phyloP scores from a whole-genome alignment of 108 stramenopile species.

The Nitzschia inconspicua region DNA sequence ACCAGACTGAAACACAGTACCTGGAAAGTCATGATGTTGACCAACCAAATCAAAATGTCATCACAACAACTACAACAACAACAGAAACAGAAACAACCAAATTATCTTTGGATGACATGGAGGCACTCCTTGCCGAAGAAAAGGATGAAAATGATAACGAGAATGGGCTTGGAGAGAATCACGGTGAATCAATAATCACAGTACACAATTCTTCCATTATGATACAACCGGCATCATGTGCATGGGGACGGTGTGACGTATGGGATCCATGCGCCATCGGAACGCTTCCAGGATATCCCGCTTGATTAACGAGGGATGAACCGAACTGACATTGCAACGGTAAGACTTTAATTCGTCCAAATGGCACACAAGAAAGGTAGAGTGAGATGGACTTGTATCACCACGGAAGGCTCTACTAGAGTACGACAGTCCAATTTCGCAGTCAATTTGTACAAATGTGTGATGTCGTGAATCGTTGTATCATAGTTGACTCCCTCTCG shows the following conservation, averaged over 20 bases:
- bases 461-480: too few relatives aligned
- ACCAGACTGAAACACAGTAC: constrained; percentile 1
- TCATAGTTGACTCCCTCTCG: too few relatives aligned
- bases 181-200: background rate
- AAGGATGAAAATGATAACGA: constrained; percentile 4
- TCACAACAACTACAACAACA: background rate
- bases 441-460: too few relatives aligned
- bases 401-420: too few relatives aligned
- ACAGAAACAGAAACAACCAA: background rate
- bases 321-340: too few relatives aligned
- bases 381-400: too few relatives aligned
- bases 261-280: constrained; percentile 81
- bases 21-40: background rate
- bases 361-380: too few relatives aligned
- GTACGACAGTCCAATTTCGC: too few relatives aligned
- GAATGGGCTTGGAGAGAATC: background rate
- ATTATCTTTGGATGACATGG: constrained; percentile 61
- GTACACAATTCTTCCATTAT: background rate
- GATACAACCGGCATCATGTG: background rate
- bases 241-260: constrained; percentile 45
- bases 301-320: too few relatives aligned
- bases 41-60: background rate
- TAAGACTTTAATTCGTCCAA: too few relatives aligned
- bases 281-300: constrained; percentile 39
- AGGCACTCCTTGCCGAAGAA: constrained; percentile 35